A percentile compares a stretch with the other conserved stretches of the same genome.
Conservation (phyloP, 2,329 filamentous ascomycete species). For the Acrodontium crateriforme region DNA sequence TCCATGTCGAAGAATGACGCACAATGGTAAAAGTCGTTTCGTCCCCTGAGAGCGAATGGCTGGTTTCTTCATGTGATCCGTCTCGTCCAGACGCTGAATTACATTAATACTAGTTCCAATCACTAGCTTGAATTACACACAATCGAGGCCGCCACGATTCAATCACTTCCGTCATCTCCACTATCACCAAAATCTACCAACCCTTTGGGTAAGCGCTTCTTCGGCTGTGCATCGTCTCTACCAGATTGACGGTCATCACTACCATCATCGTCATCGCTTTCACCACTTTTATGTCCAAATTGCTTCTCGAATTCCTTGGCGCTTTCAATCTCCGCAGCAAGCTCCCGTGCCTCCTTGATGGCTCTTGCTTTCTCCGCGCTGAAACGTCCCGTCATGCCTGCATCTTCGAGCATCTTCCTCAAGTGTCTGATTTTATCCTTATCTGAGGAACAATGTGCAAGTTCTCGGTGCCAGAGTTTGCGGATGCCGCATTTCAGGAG, state of each 20-base stretch:
- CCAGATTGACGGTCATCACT: conserved; percentile 5
- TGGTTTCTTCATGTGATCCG: too few relatives aligned
- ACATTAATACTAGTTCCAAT: too few relatives aligned
- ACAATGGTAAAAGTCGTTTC: too few relatives aligned
- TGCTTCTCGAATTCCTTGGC: conserved; percentile 67
- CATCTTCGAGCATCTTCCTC: conserved; percentile 60
- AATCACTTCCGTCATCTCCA: conserved; percentile 20
- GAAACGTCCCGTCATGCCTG: conserved; percentile 80
- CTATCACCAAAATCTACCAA: conserved; percentile 24
- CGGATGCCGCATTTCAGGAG: conserved; percentile 81
- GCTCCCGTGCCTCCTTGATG: conserved; percentile 77
- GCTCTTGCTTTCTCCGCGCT: conserved; percentile 69
- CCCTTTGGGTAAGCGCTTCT: conserved; percentile 17
- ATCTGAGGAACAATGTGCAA: conserved; percentile 59
- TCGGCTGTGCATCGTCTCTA: conserved; percentile 5
- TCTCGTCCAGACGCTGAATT: too few relatives aligned
- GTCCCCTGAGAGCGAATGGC: too few relatives aligned
- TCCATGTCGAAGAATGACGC: too few relatives aligned
- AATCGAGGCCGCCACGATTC: too few relatives aligned
- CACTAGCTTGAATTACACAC: too few relatives aligned
- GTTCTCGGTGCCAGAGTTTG: conserved; percentile 79
- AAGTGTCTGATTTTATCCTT: conserved; percentile 75
- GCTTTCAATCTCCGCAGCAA: conserved; percentile 69
- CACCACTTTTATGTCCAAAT: conserved; percentile 47
- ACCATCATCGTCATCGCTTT: conserved; percentile 7